A percentile compares a stretch with the other conserved stretches of the same genome.
Conservation (phyloP, 768 basidiomycete genomes). For the Porphyrellus cyaneotinctus region DNA sequence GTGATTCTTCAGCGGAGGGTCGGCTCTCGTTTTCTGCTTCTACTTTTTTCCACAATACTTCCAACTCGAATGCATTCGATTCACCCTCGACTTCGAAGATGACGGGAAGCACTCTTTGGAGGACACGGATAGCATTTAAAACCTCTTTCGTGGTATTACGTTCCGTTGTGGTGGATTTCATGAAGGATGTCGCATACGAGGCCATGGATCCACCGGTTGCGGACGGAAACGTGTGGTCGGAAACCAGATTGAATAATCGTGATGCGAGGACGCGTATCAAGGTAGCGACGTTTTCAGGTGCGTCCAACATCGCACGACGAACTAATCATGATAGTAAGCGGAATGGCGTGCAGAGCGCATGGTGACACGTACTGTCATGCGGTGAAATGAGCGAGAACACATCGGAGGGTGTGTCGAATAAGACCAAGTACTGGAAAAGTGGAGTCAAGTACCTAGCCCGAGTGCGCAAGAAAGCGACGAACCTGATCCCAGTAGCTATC, state of each 20-base stretch:
- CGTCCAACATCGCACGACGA: slow-evolving; percentile 72
- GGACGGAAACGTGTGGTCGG: slow-evolving; percentile 78
- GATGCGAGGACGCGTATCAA: slow-evolving; percentile 68
- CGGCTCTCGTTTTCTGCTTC: slow-evolving; percentile 41
- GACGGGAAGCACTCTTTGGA: slow-evolving; percentile 87
- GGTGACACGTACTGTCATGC: slow-evolving; percentile 64
- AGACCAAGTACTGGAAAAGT: slow-evolving; percentile 59
- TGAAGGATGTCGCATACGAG: slow-evolving; percentile 66
- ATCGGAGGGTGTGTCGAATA: slow-evolving; percentile 89
- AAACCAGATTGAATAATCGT: slow-evolving; percentile 69
- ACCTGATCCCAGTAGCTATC: slow-evolving; percentile 94
- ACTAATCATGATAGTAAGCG: slow-evolving; percentile 43
- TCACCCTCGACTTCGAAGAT: slow-evolving; percentile 79
- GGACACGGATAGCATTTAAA: slow-evolving; percentile 86
- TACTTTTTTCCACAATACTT: slow-evolving; percentile 77
- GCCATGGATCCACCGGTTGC: slow-evolving; percentile 51
- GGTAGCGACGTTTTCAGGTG: slow-evolving; percentile 84
- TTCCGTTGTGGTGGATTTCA: slow-evolving; percentile 52
- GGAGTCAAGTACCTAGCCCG: background rate
- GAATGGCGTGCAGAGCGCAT: background rate
- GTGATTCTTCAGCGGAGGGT: slow-evolving; percentile 22
- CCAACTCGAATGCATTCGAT: slow-evolving; percentile 66
- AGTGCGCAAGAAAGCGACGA: slow-evolving; percentile 19
- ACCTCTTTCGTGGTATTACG: slow-evolving; percentile 80
- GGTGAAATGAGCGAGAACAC: slow-evolving; percentile 87